Evolutionary conservation across 257 asterid species (phyloP), one percentile per base, ranked within the genome.

Genomic region (Avicennia marina): DNA sequence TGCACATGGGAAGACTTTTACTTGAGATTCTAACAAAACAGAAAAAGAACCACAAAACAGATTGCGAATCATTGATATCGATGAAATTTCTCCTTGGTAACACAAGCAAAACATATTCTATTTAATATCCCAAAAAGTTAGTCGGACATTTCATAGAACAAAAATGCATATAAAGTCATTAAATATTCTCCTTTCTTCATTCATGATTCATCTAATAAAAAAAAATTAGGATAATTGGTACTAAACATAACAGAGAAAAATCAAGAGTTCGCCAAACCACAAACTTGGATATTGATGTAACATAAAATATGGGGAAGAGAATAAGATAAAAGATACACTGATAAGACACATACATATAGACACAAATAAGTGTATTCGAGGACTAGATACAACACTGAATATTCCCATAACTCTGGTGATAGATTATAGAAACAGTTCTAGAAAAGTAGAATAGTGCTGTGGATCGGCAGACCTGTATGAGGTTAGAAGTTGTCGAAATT

Each of bases 401-500:
- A 3, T 25, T 25, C 6, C 27, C 21, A 18, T 26, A 58, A 27
- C 36, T 4, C 16, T 32, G 21, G 38, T 27, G 41, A 52, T 6
- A 56, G 38, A 9, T 41, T 8, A 53, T 13, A 17, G 33, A 51
- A 17, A 55, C 36, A 29, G 17, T 17, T 57, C 3, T 36, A 69
- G 57, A 7, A 24, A 32, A 32, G 26, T 9, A 41, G 13, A 58
- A 39, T 29, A 67, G 24, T 19, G 42, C 16, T 57, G 39, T 18
- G 58, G 60, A 43, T 19, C 49, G 33, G 64, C 51, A 70, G 56
- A 91, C 98, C 98, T 85, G 79, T 88, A 79, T 29, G 84, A 63
- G 38, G 63, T 52, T 58, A 93, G 85, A 65, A 93, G 89, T 73
- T 83, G 89, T 56, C 82, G 85, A 55, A 78, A 93, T 56, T 86